A percentile compares a stretch with the other conserved stretches of the same genome.
Evolutionary conservation across 1,139 yeast species (phyloP).

Genomic region (Kluyveromyces sp.): DNA sequence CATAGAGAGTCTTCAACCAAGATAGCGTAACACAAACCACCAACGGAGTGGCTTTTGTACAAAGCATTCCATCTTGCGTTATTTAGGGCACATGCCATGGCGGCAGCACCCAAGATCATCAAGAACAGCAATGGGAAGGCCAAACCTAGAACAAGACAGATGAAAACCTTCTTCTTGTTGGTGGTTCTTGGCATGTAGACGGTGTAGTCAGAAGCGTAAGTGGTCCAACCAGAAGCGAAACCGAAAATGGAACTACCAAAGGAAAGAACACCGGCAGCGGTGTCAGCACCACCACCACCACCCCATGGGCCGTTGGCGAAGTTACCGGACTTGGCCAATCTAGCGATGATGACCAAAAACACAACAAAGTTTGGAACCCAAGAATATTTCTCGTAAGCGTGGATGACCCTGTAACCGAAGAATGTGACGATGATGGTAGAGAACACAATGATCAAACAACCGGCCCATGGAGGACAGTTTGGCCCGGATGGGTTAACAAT

Average conservation of each 20-base stretch:
- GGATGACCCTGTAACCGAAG: constrained; percentile 80
- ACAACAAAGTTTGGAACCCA: constrained; percentile 78
- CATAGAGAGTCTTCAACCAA: constrained; percentile 72
- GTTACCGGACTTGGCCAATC: constrained; percentile 59
- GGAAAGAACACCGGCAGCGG: constrained; percentile 72
- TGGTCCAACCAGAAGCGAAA: constrained; percentile 92
- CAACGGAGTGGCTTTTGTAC: constrained; percentile 43
- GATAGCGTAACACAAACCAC: constrained; percentile 76
- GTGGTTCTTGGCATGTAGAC: constrained; percentile 70
- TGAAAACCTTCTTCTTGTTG: constrained; percentile 51
- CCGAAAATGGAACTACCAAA: constrained; percentile 85
- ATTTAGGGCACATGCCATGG: constrained; percentile 51
- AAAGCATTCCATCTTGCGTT: constrained; percentile 39
- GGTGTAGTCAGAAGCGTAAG: constrained; percentile 88
- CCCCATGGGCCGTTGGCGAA: constrained; percentile 40
- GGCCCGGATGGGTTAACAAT: constrained; percentile 54
- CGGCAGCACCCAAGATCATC: constrained; percentile 81
- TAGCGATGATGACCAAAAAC: constrained; percentile 69
- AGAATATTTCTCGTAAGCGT: constrained; percentile 72
- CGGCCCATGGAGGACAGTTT: constrained; percentile 83
- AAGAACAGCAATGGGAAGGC: constrained; percentile 62
- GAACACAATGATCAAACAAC: constrained; percentile 64
- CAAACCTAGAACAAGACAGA: constrained; percentile 56
- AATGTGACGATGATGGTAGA: constrained; percentile 70
- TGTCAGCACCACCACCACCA: constrained; percentile 47